A percentile compares a stretch with the other conserved stretches of the same genome.
phyloP scores from a whole-genome alignment of 2,329 filamentous ascomycete genomes.

The Helotiales sp. region DNA sequence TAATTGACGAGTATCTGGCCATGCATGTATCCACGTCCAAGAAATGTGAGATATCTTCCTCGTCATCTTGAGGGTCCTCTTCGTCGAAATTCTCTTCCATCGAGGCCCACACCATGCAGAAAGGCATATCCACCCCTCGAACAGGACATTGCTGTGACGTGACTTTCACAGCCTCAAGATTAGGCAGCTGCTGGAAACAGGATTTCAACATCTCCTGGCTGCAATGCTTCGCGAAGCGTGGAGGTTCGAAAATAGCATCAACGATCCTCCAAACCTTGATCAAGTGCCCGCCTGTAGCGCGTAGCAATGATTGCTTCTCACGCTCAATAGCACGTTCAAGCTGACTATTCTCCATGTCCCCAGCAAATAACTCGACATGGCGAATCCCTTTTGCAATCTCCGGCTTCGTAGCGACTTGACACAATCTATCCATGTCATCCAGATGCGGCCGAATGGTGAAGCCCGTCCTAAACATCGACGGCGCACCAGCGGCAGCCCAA shows the following conservation, averaged over 20 bases:
- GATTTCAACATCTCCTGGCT: neutral
- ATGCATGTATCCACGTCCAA: neutral
- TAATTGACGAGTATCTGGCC: neutral
- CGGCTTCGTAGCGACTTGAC: neutral
- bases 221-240: neutral
- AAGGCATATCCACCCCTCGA: neutral
- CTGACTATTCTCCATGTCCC: neutral
- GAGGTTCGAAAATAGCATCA: neutral
- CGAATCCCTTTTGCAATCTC: constrained; percentile 15
- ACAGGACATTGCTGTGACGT: constrained; percentile 8
- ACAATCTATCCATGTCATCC: constrained; percentile 14
- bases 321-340: neutral
- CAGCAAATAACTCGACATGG: constrained; percentile 6
- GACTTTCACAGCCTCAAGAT: neutral
- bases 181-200: constrained; percentile 1
- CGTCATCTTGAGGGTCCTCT: too few relatives aligned
- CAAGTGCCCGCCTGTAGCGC: neutral
- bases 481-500: constrained; percentile 20
- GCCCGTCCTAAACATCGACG: constrained; percentile 12
- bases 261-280: constrained; percentile 8
- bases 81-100: neutral
- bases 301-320: neutral
- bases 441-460: constrained; percentile 13
- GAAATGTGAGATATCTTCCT: constrained; percentile 1
- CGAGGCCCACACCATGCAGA: neutral